Percentiles rank a stretch among this genome's conserved stretches.
These are phyloP conservation scores for Trichosporon coremiiforme DNA, from an alignment of 1,284 basidiomycete species.

Conservation along the genomic window DNA sequence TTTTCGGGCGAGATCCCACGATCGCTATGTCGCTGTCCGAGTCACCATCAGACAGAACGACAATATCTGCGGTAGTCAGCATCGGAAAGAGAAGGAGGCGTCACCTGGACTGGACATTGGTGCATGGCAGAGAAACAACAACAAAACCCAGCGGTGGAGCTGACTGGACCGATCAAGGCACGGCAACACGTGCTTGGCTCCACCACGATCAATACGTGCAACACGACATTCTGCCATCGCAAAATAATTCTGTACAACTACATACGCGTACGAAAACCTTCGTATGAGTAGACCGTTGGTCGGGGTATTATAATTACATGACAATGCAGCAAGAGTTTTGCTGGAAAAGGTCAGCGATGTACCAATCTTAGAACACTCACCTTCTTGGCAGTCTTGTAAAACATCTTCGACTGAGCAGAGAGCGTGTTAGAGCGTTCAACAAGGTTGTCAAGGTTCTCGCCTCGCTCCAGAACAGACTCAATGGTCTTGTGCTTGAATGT, in stretches of 20 bases:
- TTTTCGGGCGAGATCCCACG: background rate
- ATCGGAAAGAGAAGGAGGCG: too few species aligned
- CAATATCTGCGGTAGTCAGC: constrained; percentile 19
- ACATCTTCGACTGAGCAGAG: constrained; percentile 89
- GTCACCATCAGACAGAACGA: constrained; percentile 25
- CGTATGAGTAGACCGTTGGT: background rate
- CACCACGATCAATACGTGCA: background rate
- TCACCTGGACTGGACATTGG: background rate
- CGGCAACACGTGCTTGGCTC: background rate
- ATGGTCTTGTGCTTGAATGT: constrained; percentile 90
- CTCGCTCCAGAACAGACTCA: constrained; percentile 92
- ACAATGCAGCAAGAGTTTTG: constrained; percentile 71
- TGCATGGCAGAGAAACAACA: background rate
- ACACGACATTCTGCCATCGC: constrained; percentile 5
- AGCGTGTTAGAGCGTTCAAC: constrained; percentile 93
- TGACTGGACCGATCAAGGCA: constrained; percentile 18
- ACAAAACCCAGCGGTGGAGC: background rate
- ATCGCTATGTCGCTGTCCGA: constrained; percentile 24
- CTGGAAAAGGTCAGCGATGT: constrained; percentile 51
- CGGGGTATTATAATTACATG: constrained; percentile 47
- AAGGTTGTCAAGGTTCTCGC: constrained; percentile 95
- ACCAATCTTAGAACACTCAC: constrained; percentile 57
- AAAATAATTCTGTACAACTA: constrained; percentile 21
- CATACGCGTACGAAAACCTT: constrained; percentile 9
- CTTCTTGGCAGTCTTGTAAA: constrained; percentile 92